A percentile compares a stretch with the other conserved stretches of the same genome.
These are phyloP conservation scores for Verticillium albo-atrum DNA, from an alignment of 2,329 filamentous ascomycete species.

Conservation along the genomic window DNA sequence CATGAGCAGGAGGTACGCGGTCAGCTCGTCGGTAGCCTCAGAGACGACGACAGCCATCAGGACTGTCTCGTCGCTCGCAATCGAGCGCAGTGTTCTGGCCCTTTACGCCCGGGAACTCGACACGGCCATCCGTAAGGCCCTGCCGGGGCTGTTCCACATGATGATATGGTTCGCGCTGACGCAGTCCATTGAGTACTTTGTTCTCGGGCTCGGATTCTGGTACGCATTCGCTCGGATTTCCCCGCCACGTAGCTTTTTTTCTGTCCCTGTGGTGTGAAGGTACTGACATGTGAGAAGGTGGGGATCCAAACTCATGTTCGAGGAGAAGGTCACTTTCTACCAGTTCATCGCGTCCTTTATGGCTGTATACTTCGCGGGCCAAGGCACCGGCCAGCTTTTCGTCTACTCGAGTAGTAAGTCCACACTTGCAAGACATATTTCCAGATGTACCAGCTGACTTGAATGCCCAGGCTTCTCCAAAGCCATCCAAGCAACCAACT, in stretches of 20 bases:
- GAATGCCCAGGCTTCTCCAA: conserved; percentile 21
- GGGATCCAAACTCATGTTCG: not conserved
- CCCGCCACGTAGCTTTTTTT: conserved; percentile 12
- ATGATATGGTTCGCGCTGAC: conserved; percentile 20
- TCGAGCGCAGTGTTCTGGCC: conserved; percentile 1
- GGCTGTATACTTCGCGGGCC: conserved; percentile 21
- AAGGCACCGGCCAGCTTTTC: conserved; percentile 3
- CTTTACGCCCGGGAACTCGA: not conserved
- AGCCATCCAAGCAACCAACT: conserved; percentile 30
- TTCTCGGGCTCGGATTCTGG: conserved; percentile 30
- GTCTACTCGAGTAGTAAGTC: conserved; percentile 4
- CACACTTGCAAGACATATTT: not conserved
- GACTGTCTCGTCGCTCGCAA: conserved; percentile 10
- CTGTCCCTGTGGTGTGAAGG: no score
- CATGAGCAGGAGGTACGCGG: conserved; percentile 8
- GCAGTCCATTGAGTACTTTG: conserved; percentile 24
- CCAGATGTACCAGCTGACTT: not conserved
- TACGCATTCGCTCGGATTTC: conserved; percentile 9
- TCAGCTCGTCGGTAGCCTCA: conserved; percentile 11
- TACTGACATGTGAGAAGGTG: not conserved
- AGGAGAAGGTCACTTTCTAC: conserved; percentile 1
- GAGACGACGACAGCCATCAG: conserved; percentile 11
- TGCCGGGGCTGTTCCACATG: conserved; percentile 12
- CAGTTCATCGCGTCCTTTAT: conserved; percentile 22
- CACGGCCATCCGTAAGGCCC: not conserved